Evolutionary conservation across 176 grass and related monocot genomes (phyloP).

Genomic region (Thalia dealbata): DNA sequence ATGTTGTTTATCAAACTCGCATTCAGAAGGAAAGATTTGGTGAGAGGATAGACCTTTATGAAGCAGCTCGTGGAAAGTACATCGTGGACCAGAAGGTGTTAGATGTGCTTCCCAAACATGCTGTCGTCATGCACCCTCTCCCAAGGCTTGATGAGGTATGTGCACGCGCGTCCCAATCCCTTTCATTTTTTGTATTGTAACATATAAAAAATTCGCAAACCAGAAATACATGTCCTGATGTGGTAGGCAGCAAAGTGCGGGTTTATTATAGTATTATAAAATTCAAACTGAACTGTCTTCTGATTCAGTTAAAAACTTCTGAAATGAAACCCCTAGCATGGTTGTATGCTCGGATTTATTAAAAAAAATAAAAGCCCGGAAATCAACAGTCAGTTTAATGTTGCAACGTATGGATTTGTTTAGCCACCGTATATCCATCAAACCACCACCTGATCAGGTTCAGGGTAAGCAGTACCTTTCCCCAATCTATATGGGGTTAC

Average conservation of each 20-base stretch:
- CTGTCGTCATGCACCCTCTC: constrained; percentile 90
- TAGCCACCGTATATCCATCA: not conserved
- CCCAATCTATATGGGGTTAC: not conserved
- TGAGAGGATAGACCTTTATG: constrained; percentile 79
- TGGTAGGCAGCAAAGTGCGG: too few relatives aligned
- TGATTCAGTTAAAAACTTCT: too few relatives aligned
- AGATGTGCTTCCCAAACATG: constrained; percentile 69
- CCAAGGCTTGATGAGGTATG: constrained; percentile 79
- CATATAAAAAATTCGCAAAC: not conserved
- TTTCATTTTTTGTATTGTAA: not conserved
- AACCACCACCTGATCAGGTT: not conserved
- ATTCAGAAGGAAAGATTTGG: constrained; percentile 94
- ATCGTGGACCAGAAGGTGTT: constrained; percentile 79
- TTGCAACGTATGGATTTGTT: too few relatives aligned
- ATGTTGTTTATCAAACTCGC: constrained; percentile 87
- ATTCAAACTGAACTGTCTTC: too few relatives aligned
- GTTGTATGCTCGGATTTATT: too few relatives aligned
- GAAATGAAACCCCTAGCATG: too few relatives aligned
- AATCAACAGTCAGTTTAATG: too few relatives aligned
- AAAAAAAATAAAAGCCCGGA: too few relatives aligned
- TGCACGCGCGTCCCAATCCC: not conserved
- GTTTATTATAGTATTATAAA: too few relatives aligned
- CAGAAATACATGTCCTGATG: not conserved
- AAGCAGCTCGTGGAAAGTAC: constrained; percentile 82
- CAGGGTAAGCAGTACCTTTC: not conserved